Conservation (phyloP, 192 early-diverging fungal genomes). For the Spizellomyces sp. region DNA sequence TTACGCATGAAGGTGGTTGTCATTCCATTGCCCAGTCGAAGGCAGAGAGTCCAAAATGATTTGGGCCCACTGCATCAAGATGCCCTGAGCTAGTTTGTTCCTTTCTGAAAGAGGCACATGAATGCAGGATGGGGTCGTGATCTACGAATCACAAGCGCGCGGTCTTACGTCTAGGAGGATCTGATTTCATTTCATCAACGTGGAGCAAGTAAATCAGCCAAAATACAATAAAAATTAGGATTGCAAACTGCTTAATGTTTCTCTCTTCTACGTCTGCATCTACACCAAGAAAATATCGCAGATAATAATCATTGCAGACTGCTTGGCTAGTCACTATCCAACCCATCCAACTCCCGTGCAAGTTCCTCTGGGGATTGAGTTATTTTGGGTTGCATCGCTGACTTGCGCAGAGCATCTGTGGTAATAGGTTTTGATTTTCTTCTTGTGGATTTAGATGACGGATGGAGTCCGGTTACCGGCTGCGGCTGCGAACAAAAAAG, state of each 20-base stretch:
- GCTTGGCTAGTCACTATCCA: slow-evolving; percentile 13
- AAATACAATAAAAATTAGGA: too few species aligned
- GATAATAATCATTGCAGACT: not conserved
- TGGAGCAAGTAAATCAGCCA: too few species aligned
- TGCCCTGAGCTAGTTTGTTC: too few species aligned
- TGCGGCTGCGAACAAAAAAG: too few species aligned
- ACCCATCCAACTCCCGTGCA: slow-evolving; percentile 19
- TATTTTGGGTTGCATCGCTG: not conserved
- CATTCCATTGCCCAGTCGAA: not conserved
- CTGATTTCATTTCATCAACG: not conserved
- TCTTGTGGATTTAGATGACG: too few species aligned
- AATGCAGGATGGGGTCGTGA: not conserved
- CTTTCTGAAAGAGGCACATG: not conserved
- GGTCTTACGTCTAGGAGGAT: not conserved
- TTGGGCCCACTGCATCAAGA: not conserved
- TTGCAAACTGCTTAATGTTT: too few species aligned
- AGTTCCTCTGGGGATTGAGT: slow-evolving; percentile 12
- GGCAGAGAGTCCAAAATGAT: not conserved
- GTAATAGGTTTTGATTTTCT: slow-evolving; percentile 14
- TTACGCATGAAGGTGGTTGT: slow-evolving; percentile 5
- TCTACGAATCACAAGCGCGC: not conserved
- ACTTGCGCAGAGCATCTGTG: slow-evolving; percentile 6
- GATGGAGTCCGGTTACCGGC: too few species aligned
- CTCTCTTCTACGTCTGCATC: too few species aligned
- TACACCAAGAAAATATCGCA: not conserved